Percentiles rank a stretch among this genome's conserved stretches.
Evolutionary conservation across 768 basidiomycete species (phyloP).

Genomic region (Amanita exitialis): DNA sequence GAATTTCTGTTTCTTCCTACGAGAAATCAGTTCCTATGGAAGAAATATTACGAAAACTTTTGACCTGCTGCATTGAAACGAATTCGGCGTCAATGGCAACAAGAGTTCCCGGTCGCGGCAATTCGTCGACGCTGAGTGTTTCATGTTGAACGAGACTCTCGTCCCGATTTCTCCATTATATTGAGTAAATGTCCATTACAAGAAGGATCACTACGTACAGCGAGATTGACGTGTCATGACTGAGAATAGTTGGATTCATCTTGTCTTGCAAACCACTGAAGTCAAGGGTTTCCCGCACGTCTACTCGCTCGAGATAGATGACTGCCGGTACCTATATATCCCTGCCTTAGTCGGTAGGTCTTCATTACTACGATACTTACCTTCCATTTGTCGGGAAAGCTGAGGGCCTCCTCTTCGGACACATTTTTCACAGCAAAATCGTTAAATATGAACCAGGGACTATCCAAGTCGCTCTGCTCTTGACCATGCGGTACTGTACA

Average conservation of each 20-base stretch:
- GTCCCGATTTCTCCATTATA: slow-evolving; percentile 59
- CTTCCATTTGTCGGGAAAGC: slow-evolving; percentile 90
- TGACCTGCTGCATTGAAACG: slow-evolving; percentile 89
- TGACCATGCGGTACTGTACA: slow-evolving; percentile 50
- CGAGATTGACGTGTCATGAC: slow-evolving; percentile 83
- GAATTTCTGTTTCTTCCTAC: slow-evolving; percentile 91
- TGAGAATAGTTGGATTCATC: slow-evolving; percentile 67
- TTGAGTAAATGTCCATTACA: background rate
- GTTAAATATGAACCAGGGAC: slow-evolving; percentile 92
- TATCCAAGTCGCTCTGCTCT: slow-evolving; percentile 23
- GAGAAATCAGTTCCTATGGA: background rate
- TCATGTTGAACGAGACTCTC: slow-evolving; percentile 67
- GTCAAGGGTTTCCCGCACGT: slow-evolving; percentile 48
- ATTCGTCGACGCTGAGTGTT: slow-evolving; percentile 57
- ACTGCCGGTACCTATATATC: slow-evolving; percentile 65
- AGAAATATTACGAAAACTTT: slow-evolving; percentile 4
- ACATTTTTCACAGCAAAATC: slow-evolving; percentile 88
- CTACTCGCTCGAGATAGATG: slow-evolving; percentile 79
- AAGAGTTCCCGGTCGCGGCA: slow-evolving; percentile 78
- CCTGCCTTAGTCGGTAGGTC: slow-evolving; percentile 10
- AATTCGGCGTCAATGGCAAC: slow-evolving; percentile 98
- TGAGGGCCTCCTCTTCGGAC: slow-evolving; percentile 77
- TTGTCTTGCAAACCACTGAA: slow-evolving; percentile 52
- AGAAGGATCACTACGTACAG: slow-evolving; percentile 35
- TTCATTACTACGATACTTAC: slow-evolving; percentile 30